Percentiles rank a stretch among this genome's conserved stretches.
phyloP scores from a whole-genome alignment of 441 rosid genomes.

The Bocquillonia castaneifolia region DNA sequence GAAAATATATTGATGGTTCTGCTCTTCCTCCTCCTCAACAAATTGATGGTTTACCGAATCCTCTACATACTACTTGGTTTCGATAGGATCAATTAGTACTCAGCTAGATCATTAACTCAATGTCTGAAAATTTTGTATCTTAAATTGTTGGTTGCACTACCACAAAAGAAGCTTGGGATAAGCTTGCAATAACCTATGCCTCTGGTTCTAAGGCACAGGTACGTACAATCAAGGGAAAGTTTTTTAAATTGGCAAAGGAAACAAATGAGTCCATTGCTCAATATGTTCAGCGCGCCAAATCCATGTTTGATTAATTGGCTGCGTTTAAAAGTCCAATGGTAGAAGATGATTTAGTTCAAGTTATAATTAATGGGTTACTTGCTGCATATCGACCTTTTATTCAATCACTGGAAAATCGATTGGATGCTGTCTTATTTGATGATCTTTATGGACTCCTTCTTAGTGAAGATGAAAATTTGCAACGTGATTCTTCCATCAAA shows the following conservation, averaged over 20 bases:
- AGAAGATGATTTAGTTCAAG: not conserved
- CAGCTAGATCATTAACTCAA: not conserved
- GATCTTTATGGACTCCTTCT: not conserved
- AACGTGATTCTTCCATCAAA: too few relatives aligned
- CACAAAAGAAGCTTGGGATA: not conserved
- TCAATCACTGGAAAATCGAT: not conserved
- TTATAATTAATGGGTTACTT: not conserved
- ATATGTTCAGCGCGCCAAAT: not conserved
- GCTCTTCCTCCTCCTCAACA: too few relatives aligned
- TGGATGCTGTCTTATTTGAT: not conserved
- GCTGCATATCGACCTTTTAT: not conserved
- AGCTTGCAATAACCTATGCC: not conserved
- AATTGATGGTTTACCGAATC: too few relatives aligned
- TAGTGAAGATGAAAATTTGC: not conserved
- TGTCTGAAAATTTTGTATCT: not conserved
- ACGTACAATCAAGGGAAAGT: too few relatives aligned
- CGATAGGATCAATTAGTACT: not conserved
- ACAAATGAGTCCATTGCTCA: not conserved
- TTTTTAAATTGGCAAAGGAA: not conserved
- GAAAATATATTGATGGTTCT: too few relatives aligned
- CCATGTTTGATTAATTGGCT: not conserved
- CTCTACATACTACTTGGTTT: not conserved
- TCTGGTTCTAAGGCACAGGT: not conserved
- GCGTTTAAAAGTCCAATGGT: not conserved
- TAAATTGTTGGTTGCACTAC: not conserved